Evolutionary conservation across 768 basidiomycete genomes (phyloP).

Genomic region (Astraeus odoratus): DNA sequence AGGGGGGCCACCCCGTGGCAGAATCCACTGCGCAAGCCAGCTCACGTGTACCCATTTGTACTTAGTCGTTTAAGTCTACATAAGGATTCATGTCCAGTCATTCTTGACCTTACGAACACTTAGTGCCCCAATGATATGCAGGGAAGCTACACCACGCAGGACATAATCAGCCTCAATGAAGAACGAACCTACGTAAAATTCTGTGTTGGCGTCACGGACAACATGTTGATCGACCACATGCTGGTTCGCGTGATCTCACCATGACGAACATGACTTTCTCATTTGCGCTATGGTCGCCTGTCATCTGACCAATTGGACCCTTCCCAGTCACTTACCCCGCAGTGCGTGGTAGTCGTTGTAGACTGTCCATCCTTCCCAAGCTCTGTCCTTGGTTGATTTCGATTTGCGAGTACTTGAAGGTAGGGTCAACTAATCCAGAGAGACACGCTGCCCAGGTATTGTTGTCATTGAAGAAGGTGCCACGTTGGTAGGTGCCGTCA

Average conservation of each 20-base stretch:
- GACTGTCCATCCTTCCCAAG: too few relatives aligned
- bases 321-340: neutral
- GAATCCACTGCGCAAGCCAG: too few relatives aligned
- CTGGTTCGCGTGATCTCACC: neutral
- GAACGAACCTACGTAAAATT: neutral
- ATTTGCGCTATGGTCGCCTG: neutral
- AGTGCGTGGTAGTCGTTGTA: neutral
- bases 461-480: neutral
- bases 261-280: constrained; percentile 1
- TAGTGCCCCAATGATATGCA: neutral
- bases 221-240: constrained; percentile 2
- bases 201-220: neutral
- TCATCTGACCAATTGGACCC: neutral
- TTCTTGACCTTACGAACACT: too few relatives aligned
- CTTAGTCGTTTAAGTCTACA: too few relatives aligned
- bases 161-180: neutral
- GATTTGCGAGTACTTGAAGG: too few relatives aligned
- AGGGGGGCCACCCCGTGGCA: too few relatives aligned
- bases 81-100: too few relatives aligned
- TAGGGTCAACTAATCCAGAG: too few relatives aligned
- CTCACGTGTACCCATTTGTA: too few relatives aligned
- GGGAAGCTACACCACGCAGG: neutral
- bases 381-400: neutral
- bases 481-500: constrained; percentile 12
- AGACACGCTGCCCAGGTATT: too few relatives aligned